Conservation (phyloP, 371 early-diverging fungal genomes). For the Syncephalastrum contaminatum region DNA sequence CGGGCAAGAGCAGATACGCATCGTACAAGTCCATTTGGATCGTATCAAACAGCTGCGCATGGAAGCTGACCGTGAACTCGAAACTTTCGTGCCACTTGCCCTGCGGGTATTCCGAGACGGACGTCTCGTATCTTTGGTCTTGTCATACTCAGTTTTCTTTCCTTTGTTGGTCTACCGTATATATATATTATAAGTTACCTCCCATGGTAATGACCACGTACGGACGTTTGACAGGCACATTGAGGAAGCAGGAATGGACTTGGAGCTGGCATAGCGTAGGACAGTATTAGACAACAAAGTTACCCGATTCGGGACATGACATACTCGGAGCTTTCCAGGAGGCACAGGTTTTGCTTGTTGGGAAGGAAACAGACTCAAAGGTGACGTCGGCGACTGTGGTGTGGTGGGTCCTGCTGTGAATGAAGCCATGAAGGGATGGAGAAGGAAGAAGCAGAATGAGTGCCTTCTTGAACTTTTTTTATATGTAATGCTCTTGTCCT, state of each 20-base stretch:
- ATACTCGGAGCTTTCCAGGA: too few species aligned
- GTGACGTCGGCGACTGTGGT: too few species aligned
- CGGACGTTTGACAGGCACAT: constrained; percentile 36
- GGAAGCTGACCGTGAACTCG: constrained; percentile 71
- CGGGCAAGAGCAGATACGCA: constrained; percentile 55
- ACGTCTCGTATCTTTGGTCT: constrained; percentile 70
- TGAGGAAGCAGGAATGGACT: constrained; percentile 33
- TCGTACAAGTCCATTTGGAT: constrained; percentile 75
- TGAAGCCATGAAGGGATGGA: neutral
- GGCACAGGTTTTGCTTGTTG: too few species aligned
- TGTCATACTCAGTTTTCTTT: neutral
- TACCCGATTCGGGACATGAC: too few species aligned
- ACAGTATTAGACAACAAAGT: too few species aligned
- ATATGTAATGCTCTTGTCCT: too few species aligned
- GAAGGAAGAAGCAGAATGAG: constrained; percentile 1
- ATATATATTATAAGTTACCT: constrained; percentile 24
- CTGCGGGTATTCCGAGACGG: constrained; percentile 56
- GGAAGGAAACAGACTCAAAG: too few species aligned
- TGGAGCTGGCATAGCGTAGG: constrained; percentile 26
- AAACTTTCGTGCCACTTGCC: constrained; percentile 79
- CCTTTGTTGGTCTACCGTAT: neutral
- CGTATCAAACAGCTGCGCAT: constrained; percentile 78
- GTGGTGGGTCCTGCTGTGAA: too few species aligned
- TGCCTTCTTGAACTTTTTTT: neutral
- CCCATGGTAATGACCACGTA: constrained; percentile 46